Base-by-base conservation (phyloP, 1,284 basidiomycete genomes). In the Rhodotorula sp. region DNA sequence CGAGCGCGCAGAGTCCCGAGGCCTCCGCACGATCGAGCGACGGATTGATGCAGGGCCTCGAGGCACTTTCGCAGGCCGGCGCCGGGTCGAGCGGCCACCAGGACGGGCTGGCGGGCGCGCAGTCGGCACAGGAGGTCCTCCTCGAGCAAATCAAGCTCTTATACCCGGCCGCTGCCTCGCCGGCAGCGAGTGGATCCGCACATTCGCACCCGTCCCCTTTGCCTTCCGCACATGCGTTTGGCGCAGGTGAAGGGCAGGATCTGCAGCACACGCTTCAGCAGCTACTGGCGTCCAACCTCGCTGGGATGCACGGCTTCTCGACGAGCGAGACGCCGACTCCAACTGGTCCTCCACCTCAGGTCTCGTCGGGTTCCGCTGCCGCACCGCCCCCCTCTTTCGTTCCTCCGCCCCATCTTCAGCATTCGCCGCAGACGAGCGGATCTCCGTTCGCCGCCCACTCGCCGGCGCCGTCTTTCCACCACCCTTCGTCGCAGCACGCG, bases 251-350 rank as follows among this genome's bases (percentile, higher is more conserved):
- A 12, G 19, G 34, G 34, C 53, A 53, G 25, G 58, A 66, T n/a
- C 41, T 65, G 7, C 65, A 66, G 16, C 21, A 42, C 21, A 58
- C 61, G 49, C 44, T 67, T 13, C 60, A 62, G 41, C 66, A 67
- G 48, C 61, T 57, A n/a, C 54, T 67, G 13, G 46, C 55, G 9
- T 27, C 54, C 23, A 21, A 46, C 4, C n/a, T 67, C 17, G 57
- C 41, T 16, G 42, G 41, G 1, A 14, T 25, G 3, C 25, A 23
- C 34, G 49, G 44, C 10, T 8, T 25, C 52, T 21, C 25, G 34
- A 7, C 48, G 19, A 45, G 48, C 41, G 54, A 61, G 7, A 21
- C 44, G 54, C 61, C 66, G 48, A 57, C 60, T 12, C 66, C 66
- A 53, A 62, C 66, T 23, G 7, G 17, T 10, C 9, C 34, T 23